phyloP scores from a whole-genome alignment of 2,329 filamentous ascomycete genomes.

The Dothiorella sarmentorum region DNA sequence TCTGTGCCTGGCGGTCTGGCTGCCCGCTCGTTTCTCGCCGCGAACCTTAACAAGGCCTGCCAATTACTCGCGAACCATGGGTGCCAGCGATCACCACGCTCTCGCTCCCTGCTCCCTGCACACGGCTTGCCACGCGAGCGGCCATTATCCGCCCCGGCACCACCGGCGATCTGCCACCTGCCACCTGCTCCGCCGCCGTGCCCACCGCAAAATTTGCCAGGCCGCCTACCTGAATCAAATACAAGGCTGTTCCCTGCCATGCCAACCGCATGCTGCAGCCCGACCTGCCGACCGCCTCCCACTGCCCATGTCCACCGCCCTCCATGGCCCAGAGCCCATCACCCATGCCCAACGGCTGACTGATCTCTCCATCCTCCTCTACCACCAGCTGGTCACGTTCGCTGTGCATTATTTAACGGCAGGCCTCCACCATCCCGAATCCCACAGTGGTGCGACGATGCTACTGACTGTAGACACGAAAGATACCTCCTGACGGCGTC shows the following conservation, averaged over 20 bases:
- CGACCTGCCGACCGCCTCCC: conserved; percentile 7
- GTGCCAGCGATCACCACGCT: not conserved
- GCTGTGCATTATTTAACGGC: too few relatives aligned
- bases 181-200: not conserved
- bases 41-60: conserved; percentile 9
- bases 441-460: too few relatives aligned
- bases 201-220: conserved; percentile 14
- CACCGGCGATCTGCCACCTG: conserved; percentile 8
- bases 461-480: not conserved
- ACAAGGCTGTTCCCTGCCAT: conserved; percentile 9
- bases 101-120: too few relatives aligned
- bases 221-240: conserved; percentile 10
- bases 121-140: conserved; percentile 13
- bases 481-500: conserved; percentile 8
- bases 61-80: conserved; percentile 14
- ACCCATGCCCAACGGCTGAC: too few relatives aligned
- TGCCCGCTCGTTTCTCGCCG: conserved; percentile 16
- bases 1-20: conserved; percentile 15
- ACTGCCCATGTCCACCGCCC: too few relatives aligned
- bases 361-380: too few relatives aligned
- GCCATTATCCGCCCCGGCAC: conserved; percentile 10
- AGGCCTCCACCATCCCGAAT: too few relatives aligned
- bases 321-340: too few relatives aligned
- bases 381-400: conserved; percentile 13
- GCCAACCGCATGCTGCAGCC: conserved; percentile 2